These are phyloP conservation scores for Lodderomyces margitis DNA, from an alignment of 1,139 yeast species.

Conservation along the genomic window DNA sequence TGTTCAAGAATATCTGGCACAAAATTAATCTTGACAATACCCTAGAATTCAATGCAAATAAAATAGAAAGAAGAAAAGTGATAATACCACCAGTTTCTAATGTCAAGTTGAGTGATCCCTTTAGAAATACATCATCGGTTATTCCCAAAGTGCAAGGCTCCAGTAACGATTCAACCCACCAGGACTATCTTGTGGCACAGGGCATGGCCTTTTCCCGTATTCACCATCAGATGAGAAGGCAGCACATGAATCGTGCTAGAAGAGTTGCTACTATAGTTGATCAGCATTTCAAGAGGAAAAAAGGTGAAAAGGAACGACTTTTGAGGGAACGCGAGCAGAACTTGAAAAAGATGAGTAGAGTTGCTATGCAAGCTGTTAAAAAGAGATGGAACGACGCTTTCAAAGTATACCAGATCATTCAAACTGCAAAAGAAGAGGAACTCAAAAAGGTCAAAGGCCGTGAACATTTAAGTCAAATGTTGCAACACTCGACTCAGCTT, in stretches of 20 bases:
- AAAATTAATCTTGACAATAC: constrained; percentile 36
- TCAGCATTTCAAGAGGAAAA: constrained; percentile 77
- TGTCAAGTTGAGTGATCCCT: constrained; percentile 41
- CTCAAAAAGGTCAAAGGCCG: constrained; percentile 76
- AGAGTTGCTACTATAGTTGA: constrained; percentile 83
- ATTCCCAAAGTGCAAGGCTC: constrained; percentile 42
- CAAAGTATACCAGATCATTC: constrained; percentile 64
- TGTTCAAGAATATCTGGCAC: constrained; percentile 29
- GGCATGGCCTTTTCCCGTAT: constrained; percentile 71
- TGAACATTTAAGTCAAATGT: constrained; percentile 81
- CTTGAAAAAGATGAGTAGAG: constrained; percentile 66
- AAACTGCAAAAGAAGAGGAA: constrained; percentile 60
- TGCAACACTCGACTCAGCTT: constrained; percentile 87
- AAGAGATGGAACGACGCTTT: constrained; percentile 91
- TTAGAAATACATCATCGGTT: constrained; percentile 38
- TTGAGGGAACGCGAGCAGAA: constrained; percentile 69
- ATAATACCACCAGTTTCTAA: constrained; percentile 42
- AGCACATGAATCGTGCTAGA: constrained; percentile 66
- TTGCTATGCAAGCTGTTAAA: constrained; percentile 80
- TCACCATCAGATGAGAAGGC: constrained; percentile 64
- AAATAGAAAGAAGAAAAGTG: constrained; percentile 44
- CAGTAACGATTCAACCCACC: constrained; percentile 50
- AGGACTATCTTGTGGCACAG: constrained; percentile 74
- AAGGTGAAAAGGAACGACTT: constrained; percentile 85
- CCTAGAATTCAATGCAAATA: constrained; percentile 43